These are phyloP conservation scores for Penicillium paneum DNA, from an alignment of 2,329 filamentous ascomycete genomes.

Conservation along the genomic window DNA sequence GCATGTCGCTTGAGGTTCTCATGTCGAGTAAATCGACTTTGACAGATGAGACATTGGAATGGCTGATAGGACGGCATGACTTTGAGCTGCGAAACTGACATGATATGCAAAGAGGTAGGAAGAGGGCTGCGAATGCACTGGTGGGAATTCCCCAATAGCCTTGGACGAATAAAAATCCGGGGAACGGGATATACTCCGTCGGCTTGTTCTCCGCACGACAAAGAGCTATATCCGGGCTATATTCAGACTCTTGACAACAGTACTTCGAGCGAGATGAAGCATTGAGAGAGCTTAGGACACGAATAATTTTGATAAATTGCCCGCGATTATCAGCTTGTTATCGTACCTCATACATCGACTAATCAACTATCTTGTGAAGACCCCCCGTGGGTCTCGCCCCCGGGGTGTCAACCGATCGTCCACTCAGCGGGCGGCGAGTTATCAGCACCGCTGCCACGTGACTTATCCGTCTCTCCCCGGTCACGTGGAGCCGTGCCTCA, in stretches of 20 bases:
- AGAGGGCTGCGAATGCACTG: background rate
- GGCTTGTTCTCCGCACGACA: slow-evolving; percentile 2
- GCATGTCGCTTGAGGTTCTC: slow-evolving; percentile 46
- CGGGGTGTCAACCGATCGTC: background rate
- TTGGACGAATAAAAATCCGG: slow-evolving; percentile 4
- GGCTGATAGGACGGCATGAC: slow-evolving; percentile 30
- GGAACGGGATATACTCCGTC: slow-evolving; percentile 3
- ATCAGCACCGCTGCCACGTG: background rate
- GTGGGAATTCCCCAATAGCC: background rate
- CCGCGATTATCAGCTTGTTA: background rate
- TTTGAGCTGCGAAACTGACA: slow-evolving; percentile 2
- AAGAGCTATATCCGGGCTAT: no score
- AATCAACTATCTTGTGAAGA: background rate
- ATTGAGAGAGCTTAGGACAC: background rate
- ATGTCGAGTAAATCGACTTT: slow-evolving; percentile 39
- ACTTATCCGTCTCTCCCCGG: background rate
- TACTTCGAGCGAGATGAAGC: background rate
- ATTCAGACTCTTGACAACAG: no score
- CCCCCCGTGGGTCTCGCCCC: background rate
- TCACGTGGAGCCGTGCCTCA: background rate
- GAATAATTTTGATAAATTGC: background rate
- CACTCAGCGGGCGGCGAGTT: background rate
- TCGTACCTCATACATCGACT: background rate
- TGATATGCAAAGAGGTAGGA: background rate
- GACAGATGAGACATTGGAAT: slow-evolving; percentile 43